A percentile compares a stretch with the other conserved stretches of the same genome.
Conservation (phyloP, 305 asterid genomes). For the Nicotiana rustica region DNA sequence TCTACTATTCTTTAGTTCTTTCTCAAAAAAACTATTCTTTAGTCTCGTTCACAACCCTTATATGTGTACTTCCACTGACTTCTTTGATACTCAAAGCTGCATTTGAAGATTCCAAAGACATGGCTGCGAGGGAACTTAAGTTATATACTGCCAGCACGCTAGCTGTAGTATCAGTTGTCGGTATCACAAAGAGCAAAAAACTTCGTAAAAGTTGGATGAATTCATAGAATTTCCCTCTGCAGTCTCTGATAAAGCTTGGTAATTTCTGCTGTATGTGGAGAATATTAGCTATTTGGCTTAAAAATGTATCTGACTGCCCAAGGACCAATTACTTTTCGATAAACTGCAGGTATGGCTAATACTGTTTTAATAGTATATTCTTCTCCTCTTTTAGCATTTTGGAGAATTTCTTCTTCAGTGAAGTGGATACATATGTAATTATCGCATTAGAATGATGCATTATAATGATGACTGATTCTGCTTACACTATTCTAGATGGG, state of each 20-base stretch:
- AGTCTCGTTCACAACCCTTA: background rate
- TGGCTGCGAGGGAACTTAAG: background rate
- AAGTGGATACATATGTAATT: background rate
- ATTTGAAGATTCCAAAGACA: slow-evolving; percentile 8
- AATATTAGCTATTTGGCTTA: too few relatives aligned
- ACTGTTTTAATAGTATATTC: background rate
- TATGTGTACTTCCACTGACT: background rate
- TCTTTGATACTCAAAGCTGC: background rate
- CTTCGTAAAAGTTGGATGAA: background rate
- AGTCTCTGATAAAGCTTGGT: background rate
- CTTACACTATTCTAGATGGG: background rate
- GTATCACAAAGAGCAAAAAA: background rate
- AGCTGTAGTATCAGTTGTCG: background rate
- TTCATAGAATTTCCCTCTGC: background rate
- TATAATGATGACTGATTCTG: background rate
- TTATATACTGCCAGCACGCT: background rate
- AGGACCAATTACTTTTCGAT: background rate
- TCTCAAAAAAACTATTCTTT: background rate
- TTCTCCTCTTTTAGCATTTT: background rate
- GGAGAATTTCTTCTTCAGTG: background rate
- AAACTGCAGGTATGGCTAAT: background rate
- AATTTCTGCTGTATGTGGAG: background rate
- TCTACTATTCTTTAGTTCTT: background rate
- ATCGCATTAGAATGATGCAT: background rate
- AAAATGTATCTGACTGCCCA: too few relatives aligned